Evolutionary conservation across 2,329 filamentous ascomycete species (phyloP).

Genomic region (Aspergillus phoenicis): DNA sequence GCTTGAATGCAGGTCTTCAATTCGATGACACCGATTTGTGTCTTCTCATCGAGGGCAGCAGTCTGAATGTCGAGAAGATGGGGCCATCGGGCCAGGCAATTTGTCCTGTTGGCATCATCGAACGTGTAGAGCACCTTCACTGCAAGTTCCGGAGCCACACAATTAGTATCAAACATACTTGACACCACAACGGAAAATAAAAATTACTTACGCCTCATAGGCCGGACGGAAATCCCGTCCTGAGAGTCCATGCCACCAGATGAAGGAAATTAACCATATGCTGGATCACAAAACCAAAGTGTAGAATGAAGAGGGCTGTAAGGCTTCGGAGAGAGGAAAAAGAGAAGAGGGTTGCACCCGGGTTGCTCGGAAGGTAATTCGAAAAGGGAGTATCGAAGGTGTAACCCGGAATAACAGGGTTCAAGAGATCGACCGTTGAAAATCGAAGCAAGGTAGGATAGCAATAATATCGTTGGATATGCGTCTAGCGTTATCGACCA

Average conservation of each 20-base stretch:
- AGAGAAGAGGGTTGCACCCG: not conserved
- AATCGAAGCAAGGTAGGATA: conserved; percentile 19
- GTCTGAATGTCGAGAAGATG: conserved; percentile 79
- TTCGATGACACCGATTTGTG: conserved; percentile 83
- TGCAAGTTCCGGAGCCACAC: conserved; percentile 42
- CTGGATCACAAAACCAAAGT: conserved; percentile 13
- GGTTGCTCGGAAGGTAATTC: conserved; percentile 7
- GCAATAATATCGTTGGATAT: not conserved
- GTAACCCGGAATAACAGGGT: conserved; percentile 5
- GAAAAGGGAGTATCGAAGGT: conserved; percentile 9
- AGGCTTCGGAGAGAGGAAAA: not conserved
- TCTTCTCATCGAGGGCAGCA: conserved; percentile 75
- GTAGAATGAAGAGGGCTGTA: not conserved
- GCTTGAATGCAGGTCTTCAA: conserved; percentile 84
- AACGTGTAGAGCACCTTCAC: conserved; percentile 98
- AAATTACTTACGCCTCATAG: conserved; percentile 67
- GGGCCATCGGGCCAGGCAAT: conserved; percentile 84
- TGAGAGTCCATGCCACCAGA: conserved; percentile 46
- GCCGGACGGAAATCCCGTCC: conserved; percentile 60
- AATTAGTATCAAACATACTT: conserved; percentile 20
- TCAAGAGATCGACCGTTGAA: conserved; percentile 9
- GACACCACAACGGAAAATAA: conserved; percentile 1
- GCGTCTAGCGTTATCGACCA: conserved; percentile 18
- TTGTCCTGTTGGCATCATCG: conserved; percentile 82
- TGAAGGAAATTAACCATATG: conserved; percentile 35